Evolutionary conservation across 2,329 filamentous ascomycete species (phyloP).

Genomic region (Fusarium acutatum): DNA sequence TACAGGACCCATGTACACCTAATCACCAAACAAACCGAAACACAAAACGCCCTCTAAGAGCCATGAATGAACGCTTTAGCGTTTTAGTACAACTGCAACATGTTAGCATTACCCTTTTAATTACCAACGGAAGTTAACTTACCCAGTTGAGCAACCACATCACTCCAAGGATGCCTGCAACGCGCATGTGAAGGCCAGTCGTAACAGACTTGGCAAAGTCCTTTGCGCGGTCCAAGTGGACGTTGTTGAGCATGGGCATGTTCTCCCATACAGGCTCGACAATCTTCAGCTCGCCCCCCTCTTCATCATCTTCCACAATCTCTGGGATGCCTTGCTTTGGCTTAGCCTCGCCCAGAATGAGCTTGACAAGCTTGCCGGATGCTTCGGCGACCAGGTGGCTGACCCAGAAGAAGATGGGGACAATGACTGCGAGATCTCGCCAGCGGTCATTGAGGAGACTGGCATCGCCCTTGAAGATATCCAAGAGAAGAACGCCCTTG

Average conservation of each 20-base stretch:
- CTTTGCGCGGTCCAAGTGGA: conserved; percentile 5
- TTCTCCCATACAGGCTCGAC: conserved; percentile 28
- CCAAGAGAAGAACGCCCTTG: conserved; percentile 55
- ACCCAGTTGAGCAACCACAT: conserved; percentile 42
- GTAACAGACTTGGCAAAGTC: not conserved
- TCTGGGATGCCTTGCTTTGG: not conserved
- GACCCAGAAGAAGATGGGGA: conserved; percentile 43
- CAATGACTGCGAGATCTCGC: conserved; percentile 37
- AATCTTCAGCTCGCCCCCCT: conserved; percentile 34
- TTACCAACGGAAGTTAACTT: not conserved
- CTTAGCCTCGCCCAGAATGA: conserved; percentile 29
- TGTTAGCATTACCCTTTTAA: not conserved
- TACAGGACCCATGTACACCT: not conserved
- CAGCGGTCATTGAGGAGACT: conserved; percentile 39
- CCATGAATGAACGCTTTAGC: not conserved
- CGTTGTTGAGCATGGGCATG: conserved; percentile 9
- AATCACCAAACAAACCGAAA: not conserved
- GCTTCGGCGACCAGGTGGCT: conserved; percentile 40
- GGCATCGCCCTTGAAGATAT: conserved; percentile 37
- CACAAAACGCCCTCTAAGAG: not conserved
- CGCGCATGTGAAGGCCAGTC: conserved; percentile 13
- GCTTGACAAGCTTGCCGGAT: conserved; percentile 37
- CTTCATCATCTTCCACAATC: conserved; percentile 14
- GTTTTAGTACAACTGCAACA: conserved; percentile 24
- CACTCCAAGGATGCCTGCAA: conserved; percentile 22